Base-by-base conservation (phyloP, 2,329 filamentous ascomycete species). In the Phyllosticta paracitricarpa region DNA sequence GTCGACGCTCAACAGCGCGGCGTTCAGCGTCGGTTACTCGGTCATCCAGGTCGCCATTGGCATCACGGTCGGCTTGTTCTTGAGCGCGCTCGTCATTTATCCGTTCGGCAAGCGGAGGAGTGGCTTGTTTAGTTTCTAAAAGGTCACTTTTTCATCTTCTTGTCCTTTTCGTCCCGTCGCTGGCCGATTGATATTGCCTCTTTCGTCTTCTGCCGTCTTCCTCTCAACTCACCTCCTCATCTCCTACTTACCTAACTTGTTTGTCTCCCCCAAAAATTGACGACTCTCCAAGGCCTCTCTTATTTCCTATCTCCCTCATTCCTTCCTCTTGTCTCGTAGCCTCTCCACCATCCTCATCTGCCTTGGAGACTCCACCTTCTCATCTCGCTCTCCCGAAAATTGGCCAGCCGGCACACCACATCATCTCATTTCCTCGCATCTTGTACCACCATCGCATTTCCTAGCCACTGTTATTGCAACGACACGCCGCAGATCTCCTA, bases 21-120 rank as follows among this genome's bases (percentile, higher is more conserved):
- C 77, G 6, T 75, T 81, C 22, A 78, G 74, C 25, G 78, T 81
- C 3, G 75, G 77, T 8, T 79, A 77, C 63, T 73, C 69, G 0
- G 78, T 81, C 4, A 74, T 81, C 56, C 77, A 81, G 67, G 76
- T 81, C 14, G 78, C 78, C 0, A 80, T 81, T 64, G 78, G 78
- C 2, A 80, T 80, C 57, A 80, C 78, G 0, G 78, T 80, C 0
- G 78, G 78, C 0, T 63, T 81, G 60, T 81, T 80, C 64, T 65
- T 80, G 57, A 75, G 75, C 51, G 77, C 78, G 3, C 69, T 80
- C 52, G 68, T 80, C 6, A 77, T 80, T 3, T 80, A 80, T 69
- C 78, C 78, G 1, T 70, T 79, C 33, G 78, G 78, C 8, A 80
- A 80, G 72, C 75, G 72, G 68, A 72, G 77, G 64, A 76, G 73